phyloP scores from a whole-genome alignment of 163 green algal species.

The Volvox carteri region DNA sequence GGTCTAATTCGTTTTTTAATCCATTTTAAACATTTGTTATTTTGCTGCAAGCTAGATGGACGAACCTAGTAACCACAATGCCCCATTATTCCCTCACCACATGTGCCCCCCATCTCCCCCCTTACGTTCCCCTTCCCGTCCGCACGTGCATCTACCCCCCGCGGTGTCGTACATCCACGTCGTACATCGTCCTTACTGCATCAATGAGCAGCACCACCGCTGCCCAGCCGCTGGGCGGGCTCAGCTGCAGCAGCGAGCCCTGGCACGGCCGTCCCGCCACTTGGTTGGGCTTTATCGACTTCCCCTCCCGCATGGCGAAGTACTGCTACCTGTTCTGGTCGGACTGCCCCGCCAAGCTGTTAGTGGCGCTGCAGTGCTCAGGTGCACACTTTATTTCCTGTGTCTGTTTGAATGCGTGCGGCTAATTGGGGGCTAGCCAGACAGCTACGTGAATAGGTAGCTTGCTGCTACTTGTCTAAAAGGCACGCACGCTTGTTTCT shows the following conservation, averaged over 20 bases:
- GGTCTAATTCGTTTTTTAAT: neutral
- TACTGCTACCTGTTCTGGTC: neutral
- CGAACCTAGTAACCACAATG: no score
- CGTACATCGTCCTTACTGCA: neutral
- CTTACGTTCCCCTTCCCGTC: neutral
- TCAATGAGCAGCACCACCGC: neutral
- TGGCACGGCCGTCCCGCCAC: neutral
- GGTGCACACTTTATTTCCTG: no score
- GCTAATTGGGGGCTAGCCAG: neutral
- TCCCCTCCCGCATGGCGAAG: neutral
- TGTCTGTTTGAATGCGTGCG: no score
- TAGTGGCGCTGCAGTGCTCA: neutral
- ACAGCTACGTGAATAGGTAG: neutral
- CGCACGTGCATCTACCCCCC: no score
- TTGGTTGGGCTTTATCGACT: neutral
- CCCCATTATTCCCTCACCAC: neutral
- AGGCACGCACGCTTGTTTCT: neutral
- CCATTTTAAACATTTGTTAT: neutral
- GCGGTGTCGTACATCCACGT: no score
- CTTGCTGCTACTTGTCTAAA: neutral
- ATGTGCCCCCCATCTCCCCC: neutral
- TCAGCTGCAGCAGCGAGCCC: neutral
- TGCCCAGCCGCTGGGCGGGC: neutral
- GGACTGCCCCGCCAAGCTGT: neutral
- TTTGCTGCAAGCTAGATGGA: no score